These are phyloP conservation scores for Allomyces macrogynus DNA, from an alignment of 192 early-diverging fungal genomes.

Conservation along the genomic window DNA sequence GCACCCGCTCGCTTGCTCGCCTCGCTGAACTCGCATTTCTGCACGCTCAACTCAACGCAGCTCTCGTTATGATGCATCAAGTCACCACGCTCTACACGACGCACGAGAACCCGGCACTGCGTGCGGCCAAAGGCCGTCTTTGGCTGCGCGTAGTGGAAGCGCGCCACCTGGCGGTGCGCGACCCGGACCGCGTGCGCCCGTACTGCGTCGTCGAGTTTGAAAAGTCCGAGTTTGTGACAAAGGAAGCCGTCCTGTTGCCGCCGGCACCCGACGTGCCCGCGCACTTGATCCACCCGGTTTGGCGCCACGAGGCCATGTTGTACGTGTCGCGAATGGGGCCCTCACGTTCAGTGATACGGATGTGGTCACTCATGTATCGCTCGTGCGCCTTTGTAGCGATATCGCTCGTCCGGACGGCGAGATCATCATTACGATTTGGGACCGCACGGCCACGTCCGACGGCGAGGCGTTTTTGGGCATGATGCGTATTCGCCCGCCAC, in stretches of 20 bases:
- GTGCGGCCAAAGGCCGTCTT: constrained; percentile 10
- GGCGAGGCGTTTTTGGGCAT: constrained; percentile 23
- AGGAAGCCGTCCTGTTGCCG: constrained; percentile 14
- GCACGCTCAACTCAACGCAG: too few relatives aligned
- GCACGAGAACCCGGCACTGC: neutral
- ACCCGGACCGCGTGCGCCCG: constrained; percentile 7
- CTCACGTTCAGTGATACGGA: neutral
- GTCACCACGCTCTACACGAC: neutral
- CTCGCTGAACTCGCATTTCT: too few relatives aligned
- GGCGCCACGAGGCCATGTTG: constrained; percentile 36
- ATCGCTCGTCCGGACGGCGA: constrained; percentile 21
- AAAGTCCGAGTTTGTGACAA: constrained; percentile 32
- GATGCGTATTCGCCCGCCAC: constrained; percentile 23
- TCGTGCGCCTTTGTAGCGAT: constrained; percentile 15
- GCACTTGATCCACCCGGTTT: constrained; percentile 13
- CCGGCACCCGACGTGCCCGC: neutral
- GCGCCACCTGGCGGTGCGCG: neutral
- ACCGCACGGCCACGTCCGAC: constrained; percentile 10
- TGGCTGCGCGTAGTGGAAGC: constrained; percentile 4
- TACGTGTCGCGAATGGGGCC: constrained; percentile 5
- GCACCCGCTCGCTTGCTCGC: too few relatives aligned
- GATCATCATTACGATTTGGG: constrained; percentile 29
- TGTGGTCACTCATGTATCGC: constrained; percentile 2
- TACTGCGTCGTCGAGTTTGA: constrained; percentile 38
- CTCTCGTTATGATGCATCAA: too few relatives aligned